These are phyloP conservation scores for Botrytis aclada DNA, from an alignment of 2,329 filamentous ascomycete species.

Conservation along the genomic window DNA sequence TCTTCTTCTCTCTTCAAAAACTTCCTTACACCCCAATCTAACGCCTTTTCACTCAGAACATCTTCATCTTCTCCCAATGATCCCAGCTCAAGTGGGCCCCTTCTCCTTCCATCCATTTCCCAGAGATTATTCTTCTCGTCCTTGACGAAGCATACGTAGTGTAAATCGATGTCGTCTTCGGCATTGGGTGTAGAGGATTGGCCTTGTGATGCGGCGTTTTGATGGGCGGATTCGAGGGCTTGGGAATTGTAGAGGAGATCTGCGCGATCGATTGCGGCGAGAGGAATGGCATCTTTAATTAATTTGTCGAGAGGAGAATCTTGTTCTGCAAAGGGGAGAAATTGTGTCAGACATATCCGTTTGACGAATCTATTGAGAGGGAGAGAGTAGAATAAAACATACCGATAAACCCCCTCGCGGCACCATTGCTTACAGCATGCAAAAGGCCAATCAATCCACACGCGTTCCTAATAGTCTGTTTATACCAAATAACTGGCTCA, in stretches of 20 bases:
- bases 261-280: slow-evolving; percentile 65
- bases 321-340: slow-evolving; percentile 35
- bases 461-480: slow-evolving; percentile 91
- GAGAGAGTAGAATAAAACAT: slow-evolving; percentile 54
- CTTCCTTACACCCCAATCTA: slow-evolving; percentile 60
- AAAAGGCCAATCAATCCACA: slow-evolving; percentile 89
- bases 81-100: slow-evolving; percentile 50
- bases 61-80: slow-evolving; percentile 60
- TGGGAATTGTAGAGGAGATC: slow-evolving; percentile 74
- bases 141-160: slow-evolving; percentile 95
- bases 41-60: slow-evolving; percentile 70
- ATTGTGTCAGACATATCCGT: slow-evolving; percentile 45
- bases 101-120: slow-evolving; percentile 69
- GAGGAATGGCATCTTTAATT: slow-evolving; percentile 65
- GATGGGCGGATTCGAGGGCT: slow-evolving; percentile 75
- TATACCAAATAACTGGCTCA: slow-evolving; percentile 90
- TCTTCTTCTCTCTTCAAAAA: slow-evolving; percentile 39
- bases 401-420: slow-evolving; percentile 78
- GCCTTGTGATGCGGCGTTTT: slow-evolving; percentile 80
- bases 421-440: slow-evolving; percentile 79
- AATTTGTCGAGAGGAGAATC: slow-evolving; percentile 54
- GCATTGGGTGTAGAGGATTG: slow-evolving; percentile 71
- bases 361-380: slow-evolving; percentile 48
- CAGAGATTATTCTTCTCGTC: slow-evolving; percentile 61
- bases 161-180: slow-evolving; percentile 75